Evolutionary conservation across 192 early-diverging fungal genomes (phyloP).

Genomic region (Coemansia sp.): DNA sequence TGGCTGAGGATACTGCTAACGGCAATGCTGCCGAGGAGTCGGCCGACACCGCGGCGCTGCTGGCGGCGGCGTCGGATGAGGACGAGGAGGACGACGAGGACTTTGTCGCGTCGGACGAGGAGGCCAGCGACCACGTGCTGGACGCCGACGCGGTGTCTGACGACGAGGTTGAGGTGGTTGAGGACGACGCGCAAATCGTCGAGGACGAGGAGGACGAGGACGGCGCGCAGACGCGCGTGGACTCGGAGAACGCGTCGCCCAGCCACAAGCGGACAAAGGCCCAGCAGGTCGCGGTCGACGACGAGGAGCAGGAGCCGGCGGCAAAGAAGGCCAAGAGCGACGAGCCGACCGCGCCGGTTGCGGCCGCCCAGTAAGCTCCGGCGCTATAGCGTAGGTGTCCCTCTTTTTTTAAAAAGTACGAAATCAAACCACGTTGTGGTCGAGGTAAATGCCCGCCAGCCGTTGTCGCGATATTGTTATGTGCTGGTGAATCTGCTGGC

Average conservation of each 20-base stretch:
- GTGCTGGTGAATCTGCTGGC: background rate
- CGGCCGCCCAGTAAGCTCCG: background rate
- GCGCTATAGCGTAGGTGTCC: background rate
- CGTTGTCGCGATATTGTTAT: constrained; percentile 6
- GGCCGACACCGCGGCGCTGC: constrained; percentile 17
- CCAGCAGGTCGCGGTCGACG: constrained; percentile 1
- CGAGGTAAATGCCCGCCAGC: constrained; percentile 24
- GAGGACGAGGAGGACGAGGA: constrained; percentile 7
- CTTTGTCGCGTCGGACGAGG: constrained; percentile 38
- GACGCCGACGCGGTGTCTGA: constrained; percentile 17
- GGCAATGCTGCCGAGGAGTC: background rate
- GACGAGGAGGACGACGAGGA: constrained; percentile 29
- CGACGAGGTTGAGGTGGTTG: constrained; percentile 8
- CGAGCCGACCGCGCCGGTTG: constrained; percentile 2
- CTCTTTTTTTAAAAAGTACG: background rate
- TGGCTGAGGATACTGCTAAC: background rate
- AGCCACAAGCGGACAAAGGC: constrained; percentile 14
- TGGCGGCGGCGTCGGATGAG: constrained; percentile 4
- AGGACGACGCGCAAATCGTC: constrained; percentile 2
- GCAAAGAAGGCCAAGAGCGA: constrained; percentile 18
- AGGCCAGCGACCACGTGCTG: constrained; percentile 31
- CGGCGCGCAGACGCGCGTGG: constrained; percentile 6
- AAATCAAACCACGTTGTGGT: constrained; percentile 30
- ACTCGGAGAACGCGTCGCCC: constrained; percentile 13
- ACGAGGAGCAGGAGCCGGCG: constrained; percentile 6